Base-by-base conservation (phyloP, 768 basidiomycete genomes). In the Hygrocybe coccinea region DNA sequence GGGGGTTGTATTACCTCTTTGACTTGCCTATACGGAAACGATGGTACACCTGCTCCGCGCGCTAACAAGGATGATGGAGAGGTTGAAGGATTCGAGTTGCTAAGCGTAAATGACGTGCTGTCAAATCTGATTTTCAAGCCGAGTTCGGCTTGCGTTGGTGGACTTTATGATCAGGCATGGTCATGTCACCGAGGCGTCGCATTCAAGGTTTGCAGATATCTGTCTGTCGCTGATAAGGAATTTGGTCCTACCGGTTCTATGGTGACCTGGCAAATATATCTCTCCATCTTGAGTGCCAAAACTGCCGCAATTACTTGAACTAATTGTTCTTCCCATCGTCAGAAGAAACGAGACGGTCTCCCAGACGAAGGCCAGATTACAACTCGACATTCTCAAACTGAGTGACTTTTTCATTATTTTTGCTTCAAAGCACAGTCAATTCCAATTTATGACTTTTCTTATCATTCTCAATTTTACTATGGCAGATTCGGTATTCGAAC, bases 1-100 rank as follows among this genome's bases (percentile, higher is more conserved):
- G n/a, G 5, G 74, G 75, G 19, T 62, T 76, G 17, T 78, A 78
- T 59, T 74, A 75, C 55, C 69, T 75, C 35, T 78, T 73, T 50
- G 76, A 78, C 36, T 68, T 79, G 10, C 68, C 70, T 11, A 65
- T 78, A 10, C 75, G 73, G 0, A 52, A 63, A 5, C 38, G 68
- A 76, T 54, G 66, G 66, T 1, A 54, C 66, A 11, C 58, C 74
- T 35, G 50, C 56, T 1, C 77, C 76, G 2, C 62, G 64, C 39
- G 67, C 67, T 35, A 78, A 78, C 53, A 57, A 61, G 34, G 59
- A 65, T 10, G 75, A 78, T 33, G 74, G 74, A 2, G 75, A 78
- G 56, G 76, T 78, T 7, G 75, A 76, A 56, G 62, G 64, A 8
- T 78, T 78, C 52, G 66, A 69, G 54, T 56, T 77, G 29, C 68